Base-by-base conservation (phyloP, 805 yeast species). In the Clavispora vitiphila region DNA sequence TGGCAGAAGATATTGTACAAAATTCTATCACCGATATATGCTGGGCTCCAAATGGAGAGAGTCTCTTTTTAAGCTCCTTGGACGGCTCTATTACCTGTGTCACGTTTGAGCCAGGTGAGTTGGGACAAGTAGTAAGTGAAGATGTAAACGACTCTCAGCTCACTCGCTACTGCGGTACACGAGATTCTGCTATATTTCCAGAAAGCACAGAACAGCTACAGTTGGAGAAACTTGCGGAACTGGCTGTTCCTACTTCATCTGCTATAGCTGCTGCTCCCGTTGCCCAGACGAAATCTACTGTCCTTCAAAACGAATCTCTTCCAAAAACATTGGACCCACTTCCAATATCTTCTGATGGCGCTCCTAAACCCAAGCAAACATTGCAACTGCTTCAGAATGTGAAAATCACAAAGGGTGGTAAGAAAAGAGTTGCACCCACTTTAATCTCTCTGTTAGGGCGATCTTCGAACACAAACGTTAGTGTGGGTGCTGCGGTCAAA, bases 1-100 rank as follows among this genome's bases (percentile, higher is more conserved):
- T 89, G 7, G 86, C 90, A 1, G 78, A 78, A 31, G 95, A 90
- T 48, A 74, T 91, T 12, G 76, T 84, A 3, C 69, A 72, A 29
- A 87, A 85, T 50, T 76, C 96, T 0, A 83, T 93, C 23, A 88
- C 96, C 0, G 99, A 91, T 60, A 66, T 91, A 37, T 75, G 86
- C 23, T 91, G 99, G 99, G 73, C 84, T 11, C 88, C 91, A 0
- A 80, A 79, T 50, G 99, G 98, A 4, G 67, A 71, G 22, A 66
- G 77, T 4, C 61, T 91, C n/a, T 89, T 78, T 57, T 68, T 84
- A 12, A 78, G 91, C 45, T 86, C 96, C 0, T 64, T 89, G 35
- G 98, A 90, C 62, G 96, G 98, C 2, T 71, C 88, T 0, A 81
- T 93, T 7, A 74, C 87, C 0, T 76, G 80, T 2, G 65, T 87